Evolutionary conservation across 1,284 basidiomycete species (phyloP), one percentile per base, ranked within the genome.

Genomic region (Apiotrichum sp.): DNA sequence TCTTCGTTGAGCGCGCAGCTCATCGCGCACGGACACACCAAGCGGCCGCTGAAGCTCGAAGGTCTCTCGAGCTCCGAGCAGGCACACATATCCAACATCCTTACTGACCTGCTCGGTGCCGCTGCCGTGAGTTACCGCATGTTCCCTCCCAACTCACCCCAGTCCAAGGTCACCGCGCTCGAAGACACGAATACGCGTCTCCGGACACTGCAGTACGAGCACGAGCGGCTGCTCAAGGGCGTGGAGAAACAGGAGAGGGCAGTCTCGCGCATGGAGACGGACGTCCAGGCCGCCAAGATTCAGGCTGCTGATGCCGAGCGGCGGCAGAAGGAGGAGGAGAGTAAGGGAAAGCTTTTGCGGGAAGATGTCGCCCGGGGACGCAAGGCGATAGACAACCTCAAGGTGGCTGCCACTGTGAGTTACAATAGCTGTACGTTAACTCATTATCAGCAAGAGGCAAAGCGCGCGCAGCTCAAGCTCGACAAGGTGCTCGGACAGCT

Each of bases 401-500:
- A 72, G 34, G 64, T 70, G 0, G 75, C 76, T 36, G 76, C 75
- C 5, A 63, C 61, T 16, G 75, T 77, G 51, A 62, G 72, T 62
- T 11, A 29, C 8, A 14, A 6, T 6, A 41, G 14, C 8, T n/a
- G 16, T 22, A 13, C 10, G 11, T 6, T 7, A 36, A 22, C 44
- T 45, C 6, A 31, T n/a, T 10, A 6, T 6, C 49, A 84, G 66
- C 80, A 83, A 39, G 90, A 93, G 66, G 72, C 88, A 34, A 90
- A 87, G 80, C 88, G 75, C 53, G 57, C 65, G 3, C 89, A 95
- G 65, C 84, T 86, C 62, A 89, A 92, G 53, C 75, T 87, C 34
- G 89, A 92, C 65, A 82, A 84, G 33, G 84, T 88, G 63, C 66
- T 83, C n/a, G 87, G 88, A 41, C 84, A 85, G 61, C 88, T 88